These are phyloP conservation scores for Geopyxis carbonaria DNA, from an alignment of 495 filamentous ascomycete genomes.

Conservation along the genomic window DNA sequence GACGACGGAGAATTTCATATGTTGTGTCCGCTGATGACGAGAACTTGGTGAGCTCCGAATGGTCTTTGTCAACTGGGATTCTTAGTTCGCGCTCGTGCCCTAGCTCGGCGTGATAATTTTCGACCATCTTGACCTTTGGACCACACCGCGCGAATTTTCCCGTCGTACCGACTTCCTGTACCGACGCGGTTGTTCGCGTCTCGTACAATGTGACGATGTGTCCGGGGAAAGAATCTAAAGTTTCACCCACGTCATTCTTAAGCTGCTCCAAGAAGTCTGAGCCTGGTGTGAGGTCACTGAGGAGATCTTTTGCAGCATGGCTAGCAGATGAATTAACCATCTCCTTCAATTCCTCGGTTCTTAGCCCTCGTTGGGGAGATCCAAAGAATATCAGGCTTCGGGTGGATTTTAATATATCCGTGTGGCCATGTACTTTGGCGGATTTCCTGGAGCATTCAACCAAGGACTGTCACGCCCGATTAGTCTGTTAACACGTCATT, in stretches of 20 bases:
- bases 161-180: not conserved
- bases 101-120: conserved; percentile 13
- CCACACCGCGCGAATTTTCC: conserved; percentile 18
- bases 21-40: conserved; percentile 2
- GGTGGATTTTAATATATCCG: conserved; percentile 7
- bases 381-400: conserved; percentile 20
- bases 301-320: not conserved
- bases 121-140: conserved; percentile 13
- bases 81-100: conserved; percentile 10
- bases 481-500: not conserved
- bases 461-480: not conserved
- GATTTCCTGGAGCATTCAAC: conserved; percentile 5
- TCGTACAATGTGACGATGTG: conserved; percentile 22
- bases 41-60: conserved; percentile 25
- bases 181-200: conserved; percentile 7
- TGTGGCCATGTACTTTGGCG: too few relatives aligned
- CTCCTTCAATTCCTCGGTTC: conserved; percentile 6
- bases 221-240: too few relatives aligned
- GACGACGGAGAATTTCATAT: conserved; percentile 6
- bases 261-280: conserved; percentile 7
- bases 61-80: conserved; percentile 14
- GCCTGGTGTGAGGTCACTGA: conserved; percentile 2
- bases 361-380: conserved; percentile 17
- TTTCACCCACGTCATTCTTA: conserved; percentile 1
- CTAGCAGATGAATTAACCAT: conserved; percentile 5